Evolutionary conservation across 2,329 filamentous ascomycete species (phyloP).

Genomic region (Epicoccum nigrum): DNA sequence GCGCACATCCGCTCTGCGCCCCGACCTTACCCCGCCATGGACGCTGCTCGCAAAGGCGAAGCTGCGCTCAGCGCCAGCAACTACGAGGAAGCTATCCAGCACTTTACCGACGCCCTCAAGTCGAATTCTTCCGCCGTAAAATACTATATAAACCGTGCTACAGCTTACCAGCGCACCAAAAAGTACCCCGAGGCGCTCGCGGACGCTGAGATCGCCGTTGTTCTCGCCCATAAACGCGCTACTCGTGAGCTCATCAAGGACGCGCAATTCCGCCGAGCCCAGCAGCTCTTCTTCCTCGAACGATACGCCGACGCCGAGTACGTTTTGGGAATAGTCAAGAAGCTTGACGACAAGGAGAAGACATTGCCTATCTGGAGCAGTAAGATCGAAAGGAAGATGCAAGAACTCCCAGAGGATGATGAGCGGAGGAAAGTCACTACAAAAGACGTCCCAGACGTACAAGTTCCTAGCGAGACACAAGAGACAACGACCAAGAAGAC

Average conservation of each 20-base stretch:
- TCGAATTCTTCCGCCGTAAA: conserved; percentile 70
- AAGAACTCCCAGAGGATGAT: conserved; percentile 57
- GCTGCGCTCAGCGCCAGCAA: conserved; percentile 67
- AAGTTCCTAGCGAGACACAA: conserved; percentile 48
- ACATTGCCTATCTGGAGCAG: conserved; percentile 63
- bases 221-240: conserved; percentile 73
- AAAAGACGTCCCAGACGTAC: conserved; percentile 60
- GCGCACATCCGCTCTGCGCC: neutral
- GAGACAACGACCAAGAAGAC: conserved; percentile 7
- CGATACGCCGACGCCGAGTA: conserved; percentile 76
- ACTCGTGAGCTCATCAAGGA: conserved; percentile 77
- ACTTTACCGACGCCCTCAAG: conserved; percentile 68
- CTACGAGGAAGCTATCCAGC: conserved; percentile 69
- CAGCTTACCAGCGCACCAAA: conserved; percentile 71
- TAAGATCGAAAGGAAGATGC: conserved; percentile 61
- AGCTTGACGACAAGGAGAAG: conserved; percentile 60
- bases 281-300: conserved; percentile 73
- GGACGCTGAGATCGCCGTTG: conserved; percentile 59
- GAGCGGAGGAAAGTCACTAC: conserved; percentile 46
- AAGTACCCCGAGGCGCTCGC: conserved; percentile 55
- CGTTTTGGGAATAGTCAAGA: conserved; percentile 66
- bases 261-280: conserved; percentile 80
- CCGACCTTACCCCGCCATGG: conserved; percentile 51
- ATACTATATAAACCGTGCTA: conserved; percentile 84
- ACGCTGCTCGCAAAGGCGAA: conserved; percentile 62